These are phyloP conservation scores for Sporisorium graminicola DNA, from an alignment of 1,284 basidiomycete species.

Conservation along the genomic window DNA sequence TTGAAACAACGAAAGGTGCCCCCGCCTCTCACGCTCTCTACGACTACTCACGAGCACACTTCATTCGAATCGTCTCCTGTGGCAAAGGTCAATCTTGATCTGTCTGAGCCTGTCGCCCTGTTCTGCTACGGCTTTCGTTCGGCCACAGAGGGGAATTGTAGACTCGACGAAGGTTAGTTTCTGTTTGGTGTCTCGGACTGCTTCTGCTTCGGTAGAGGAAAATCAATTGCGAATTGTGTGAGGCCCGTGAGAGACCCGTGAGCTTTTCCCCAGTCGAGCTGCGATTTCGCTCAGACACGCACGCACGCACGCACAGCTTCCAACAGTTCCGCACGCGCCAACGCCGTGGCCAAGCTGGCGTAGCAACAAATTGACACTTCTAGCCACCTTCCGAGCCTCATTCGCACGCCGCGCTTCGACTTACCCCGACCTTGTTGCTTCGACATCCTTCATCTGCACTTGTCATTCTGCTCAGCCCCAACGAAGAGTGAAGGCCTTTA, in stretches of 20 bases:
- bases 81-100: background rate
- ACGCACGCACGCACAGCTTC: constrained; percentile 1
- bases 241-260: background rate
- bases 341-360: background rate
- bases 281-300: background rate
- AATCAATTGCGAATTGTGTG: too few relatives aligned
- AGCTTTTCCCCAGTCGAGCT: background rate
- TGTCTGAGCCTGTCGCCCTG: background rate
- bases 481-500: background rate
- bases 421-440: background rate
- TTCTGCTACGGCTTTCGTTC: background rate
- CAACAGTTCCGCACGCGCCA: constrained; percentile 1
- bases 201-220: background rate
- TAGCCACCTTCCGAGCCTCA: background rate
- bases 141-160: background rate
- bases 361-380: background rate
- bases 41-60: background rate
- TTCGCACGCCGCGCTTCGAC: background rate
- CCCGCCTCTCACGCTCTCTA: background rate
- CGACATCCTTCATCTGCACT: background rate
- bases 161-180: background rate
- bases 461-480: background rate
- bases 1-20: background rate
- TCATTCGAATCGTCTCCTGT: background rate
- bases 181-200: constrained; percentile 1